These are phyloP conservation scores for Patellifolia procumbens DNA, from an alignment of 179 eudicot genomes.

Conservation along the genomic window DNA sequence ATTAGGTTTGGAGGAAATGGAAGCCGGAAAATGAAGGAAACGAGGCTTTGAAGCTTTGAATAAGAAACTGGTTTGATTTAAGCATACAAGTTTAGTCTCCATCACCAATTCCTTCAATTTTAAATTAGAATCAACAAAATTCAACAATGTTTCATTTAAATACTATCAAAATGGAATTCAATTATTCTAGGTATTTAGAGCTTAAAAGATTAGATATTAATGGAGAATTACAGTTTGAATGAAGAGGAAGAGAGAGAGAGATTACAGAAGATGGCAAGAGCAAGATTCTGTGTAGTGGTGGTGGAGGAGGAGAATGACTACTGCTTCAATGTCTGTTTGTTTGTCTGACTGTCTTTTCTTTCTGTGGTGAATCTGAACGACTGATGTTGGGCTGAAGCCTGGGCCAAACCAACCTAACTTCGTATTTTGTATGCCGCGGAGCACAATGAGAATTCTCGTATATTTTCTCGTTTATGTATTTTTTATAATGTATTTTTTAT, in stretches of 20 bases:
- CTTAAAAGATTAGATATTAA: neutral
- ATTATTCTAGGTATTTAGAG: neutral
- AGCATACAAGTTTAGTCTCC: slow-evolving; percentile 43
- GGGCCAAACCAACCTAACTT: no score
- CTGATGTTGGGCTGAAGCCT: no score
- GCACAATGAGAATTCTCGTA: no score
- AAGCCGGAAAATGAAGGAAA: slow-evolving; percentile 20
- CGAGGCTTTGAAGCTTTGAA: slow-evolving; percentile 22
- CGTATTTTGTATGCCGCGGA: no score
- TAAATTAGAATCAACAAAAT: neutral
- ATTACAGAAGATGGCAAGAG: slow-evolving; percentile 2
- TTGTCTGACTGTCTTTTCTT: no score
- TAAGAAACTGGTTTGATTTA: slow-evolving; percentile 30
- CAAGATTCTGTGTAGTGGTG: slow-evolving; percentile 8
- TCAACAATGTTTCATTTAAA: neutral
- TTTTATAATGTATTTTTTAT: no score
- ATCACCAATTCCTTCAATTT: slow-evolving; percentile 32
- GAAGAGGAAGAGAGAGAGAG: neutral
- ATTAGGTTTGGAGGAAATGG: slow-evolving; percentile 12
- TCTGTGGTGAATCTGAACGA: neutral
- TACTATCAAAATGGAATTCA: neutral
- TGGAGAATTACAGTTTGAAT: neutral
- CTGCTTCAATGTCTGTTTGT: neutral
- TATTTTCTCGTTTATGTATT: no score
- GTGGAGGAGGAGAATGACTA: neutral